Percentiles rank a stretch among this genome's conserved stretches.
Conservation (phyloP, 805 yeast genomes). For the Middelhovenomyces tepae region DNA sequence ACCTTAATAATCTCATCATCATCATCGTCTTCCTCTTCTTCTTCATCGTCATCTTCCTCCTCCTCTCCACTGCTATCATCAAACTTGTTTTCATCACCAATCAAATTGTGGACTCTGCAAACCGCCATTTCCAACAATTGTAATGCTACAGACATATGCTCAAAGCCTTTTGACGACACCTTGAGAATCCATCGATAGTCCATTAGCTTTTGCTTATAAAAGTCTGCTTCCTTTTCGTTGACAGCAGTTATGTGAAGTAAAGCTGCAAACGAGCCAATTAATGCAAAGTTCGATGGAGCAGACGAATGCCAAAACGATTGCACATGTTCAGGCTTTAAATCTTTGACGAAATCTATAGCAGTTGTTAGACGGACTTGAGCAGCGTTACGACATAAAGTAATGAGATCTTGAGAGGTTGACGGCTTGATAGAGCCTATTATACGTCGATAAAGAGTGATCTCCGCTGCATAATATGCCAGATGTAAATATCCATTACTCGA, state of each 20-base stretch:
- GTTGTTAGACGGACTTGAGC: constrained; percentile 77
- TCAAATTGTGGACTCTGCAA: constrained; percentile 52
- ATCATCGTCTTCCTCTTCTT: constrained; percentile 4
- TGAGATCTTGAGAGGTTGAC: constrained; percentile 44
- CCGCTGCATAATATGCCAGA: constrained; percentile 81
- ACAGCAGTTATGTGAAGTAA: constrained; percentile 60
- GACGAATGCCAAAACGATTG: constrained; percentile 88
- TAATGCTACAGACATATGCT: constrained; percentile 69
- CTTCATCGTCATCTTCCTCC: constrained; percentile 3
- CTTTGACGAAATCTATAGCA: constrained; percentile 69
- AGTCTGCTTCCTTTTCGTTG: constrained; percentile 47
- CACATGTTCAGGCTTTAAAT: constrained; percentile 70
- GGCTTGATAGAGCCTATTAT: constrained; percentile 28
- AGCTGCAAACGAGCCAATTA: constrained; percentile 84
- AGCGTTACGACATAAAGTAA: constrained; percentile 69
- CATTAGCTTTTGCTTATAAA: constrained; percentile 58
- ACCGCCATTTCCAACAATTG: constrained; percentile 62
- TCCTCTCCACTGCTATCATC: too few relatives aligned
- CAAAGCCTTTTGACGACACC: constrained; percentile 67
- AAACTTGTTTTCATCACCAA: constrained; percentile 3
- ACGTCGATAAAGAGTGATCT: constrained; percentile 67
- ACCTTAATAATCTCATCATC: background rate
- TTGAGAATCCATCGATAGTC: constrained; percentile 72
- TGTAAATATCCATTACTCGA: constrained; percentile 69
- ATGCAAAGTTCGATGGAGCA: constrained; percentile 65